Evolutionary conservation across 768 basidiomycete genomes (phyloP), one percentile per base, ranked within the genome.

Genomic region (Tephrocybe sp.): DNA sequence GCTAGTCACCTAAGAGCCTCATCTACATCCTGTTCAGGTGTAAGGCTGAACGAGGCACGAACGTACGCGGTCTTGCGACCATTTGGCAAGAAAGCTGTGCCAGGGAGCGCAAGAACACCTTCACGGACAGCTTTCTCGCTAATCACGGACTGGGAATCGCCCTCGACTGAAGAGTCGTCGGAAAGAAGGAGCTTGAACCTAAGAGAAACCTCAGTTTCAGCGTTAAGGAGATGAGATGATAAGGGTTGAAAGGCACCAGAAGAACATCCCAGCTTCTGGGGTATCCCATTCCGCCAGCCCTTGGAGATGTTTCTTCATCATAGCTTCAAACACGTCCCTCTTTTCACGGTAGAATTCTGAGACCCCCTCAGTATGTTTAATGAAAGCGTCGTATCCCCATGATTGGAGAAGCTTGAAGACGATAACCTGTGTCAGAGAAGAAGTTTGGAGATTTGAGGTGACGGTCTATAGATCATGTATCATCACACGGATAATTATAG

Each of bases 41-140:
- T 67, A 40, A 86, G 63, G 61, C 86, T 88, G 67, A 94, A 94
- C 16, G 86, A 76, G 15, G 87, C 85, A 33, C 92, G 77, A 21
- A 93, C 85, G 57, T 83, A 86, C 16, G 82, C 71, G 4, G 82
- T 82, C 58, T 75, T 79, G 29, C 78, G 68, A 2, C 78, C 82
- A 49, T 75, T 80, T 4, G 90, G 87, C 48, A 83, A 73, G 69
- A 92, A 91, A 3, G 80, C 81, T 3, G 76, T 78, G 12, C 92
- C 92, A 0, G 92, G 92, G 3, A 94, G 76, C n/a, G 86, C 88
- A 13, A 94, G 79, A 11, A 94, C 86, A 19, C 91, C 90, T n/a
- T 76, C 74, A 50, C 82, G 77, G 36, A 86, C 72, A 13, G 89
- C 90, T 50, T 82, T 83, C 6, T 75, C 80, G 40, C 76, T 70